Evolutionary conservation across 495 filamentous ascomycete species (phyloP).

Genomic region (Aspergillus hancockii): DNA sequence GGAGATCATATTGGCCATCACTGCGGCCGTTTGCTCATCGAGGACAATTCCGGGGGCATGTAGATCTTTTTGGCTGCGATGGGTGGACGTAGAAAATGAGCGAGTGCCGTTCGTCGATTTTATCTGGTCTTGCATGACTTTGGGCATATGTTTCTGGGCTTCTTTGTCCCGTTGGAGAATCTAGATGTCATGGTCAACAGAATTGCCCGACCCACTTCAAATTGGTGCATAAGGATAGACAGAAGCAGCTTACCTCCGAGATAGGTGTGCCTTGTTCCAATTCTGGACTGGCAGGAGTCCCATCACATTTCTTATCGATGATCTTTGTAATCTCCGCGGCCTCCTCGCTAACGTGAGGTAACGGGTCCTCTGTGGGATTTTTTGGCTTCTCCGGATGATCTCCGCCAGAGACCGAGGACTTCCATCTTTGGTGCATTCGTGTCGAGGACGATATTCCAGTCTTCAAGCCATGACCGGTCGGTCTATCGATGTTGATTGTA

Average conservation of each 20-base stretch:
- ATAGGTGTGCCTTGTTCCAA: conserved; percentile 66
- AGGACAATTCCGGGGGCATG: conserved; percentile 13
- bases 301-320: conserved; percentile 49
- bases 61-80: conserved; percentile 35
- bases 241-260: conserved; percentile 54
- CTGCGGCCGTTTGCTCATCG: conserved; percentile 32
- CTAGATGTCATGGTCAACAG: conserved; percentile 35
- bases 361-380: conserved; percentile 54
- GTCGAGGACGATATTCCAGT: conserved; percentile 11
- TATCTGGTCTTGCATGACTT: conserved; percentile 64
- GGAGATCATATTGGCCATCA: conserved; percentile 42
- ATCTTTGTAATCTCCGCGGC: conserved; percentile 58
- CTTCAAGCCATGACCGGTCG: conserved; percentile 20
- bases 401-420: conserved; percentile 44
- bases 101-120: conserved; percentile 49
- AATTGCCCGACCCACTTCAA: neutral
- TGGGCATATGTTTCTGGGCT: conserved; percentile 63
- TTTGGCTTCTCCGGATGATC: conserved; percentile 40
- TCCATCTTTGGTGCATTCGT: conserved; percentile 34
- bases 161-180: conserved; percentile 65
- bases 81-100: conserved; percentile 59
- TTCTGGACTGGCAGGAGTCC: conserved; percentile 55
- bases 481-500: conserved; percentile 18
- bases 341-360: conserved; percentile 65
- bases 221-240: conserved; percentile 8